A percentile compares a stretch with the other conserved stretches of the same genome.
phyloP scores from a whole-genome alignment of 345 rosid genomes.

The Salix udensis region DNA sequence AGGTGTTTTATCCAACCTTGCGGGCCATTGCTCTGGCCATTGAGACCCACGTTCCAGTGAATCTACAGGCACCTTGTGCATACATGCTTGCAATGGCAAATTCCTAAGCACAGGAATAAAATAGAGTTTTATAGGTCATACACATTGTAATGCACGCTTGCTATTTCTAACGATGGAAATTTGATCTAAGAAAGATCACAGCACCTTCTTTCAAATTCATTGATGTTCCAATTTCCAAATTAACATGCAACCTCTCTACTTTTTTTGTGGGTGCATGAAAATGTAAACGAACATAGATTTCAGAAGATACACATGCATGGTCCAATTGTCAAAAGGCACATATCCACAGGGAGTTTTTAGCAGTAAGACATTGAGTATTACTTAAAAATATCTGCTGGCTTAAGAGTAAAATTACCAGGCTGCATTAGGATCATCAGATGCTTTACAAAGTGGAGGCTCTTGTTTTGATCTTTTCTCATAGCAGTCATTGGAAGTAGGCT shows the following conservation, averaged over 20 bases:
- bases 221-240: not conserved
- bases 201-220: not conserved
- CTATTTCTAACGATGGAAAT: not conserved
- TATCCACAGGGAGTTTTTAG: not conserved
- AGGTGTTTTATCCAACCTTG: constrained; percentile 72
- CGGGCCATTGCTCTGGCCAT: constrained; percentile 96
- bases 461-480: constrained; percentile 62
- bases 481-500: constrained; percentile 81
- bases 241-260: not conserved
- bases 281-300: not conserved
- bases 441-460: constrained; percentile 69
- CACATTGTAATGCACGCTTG: not conserved
- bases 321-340: not conserved
- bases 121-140: not conserved
- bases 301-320: not conserved
- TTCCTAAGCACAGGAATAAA: constrained; percentile 46
- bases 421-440: constrained; percentile 88
- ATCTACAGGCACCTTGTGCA: constrained; percentile 73
- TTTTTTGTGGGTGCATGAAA: not conserved
- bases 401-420: constrained; percentile 53
- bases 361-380: not conserved
- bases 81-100: constrained; percentile 81
- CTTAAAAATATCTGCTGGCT: not conserved
- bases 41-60: constrained; percentile 69
- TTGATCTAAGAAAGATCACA: not conserved